These are phyloP conservation scores for Pseudohalonectria lignicola DNA, from an alignment of 2,329 filamentous ascomycete species.

Conservation along the genomic window DNA sequence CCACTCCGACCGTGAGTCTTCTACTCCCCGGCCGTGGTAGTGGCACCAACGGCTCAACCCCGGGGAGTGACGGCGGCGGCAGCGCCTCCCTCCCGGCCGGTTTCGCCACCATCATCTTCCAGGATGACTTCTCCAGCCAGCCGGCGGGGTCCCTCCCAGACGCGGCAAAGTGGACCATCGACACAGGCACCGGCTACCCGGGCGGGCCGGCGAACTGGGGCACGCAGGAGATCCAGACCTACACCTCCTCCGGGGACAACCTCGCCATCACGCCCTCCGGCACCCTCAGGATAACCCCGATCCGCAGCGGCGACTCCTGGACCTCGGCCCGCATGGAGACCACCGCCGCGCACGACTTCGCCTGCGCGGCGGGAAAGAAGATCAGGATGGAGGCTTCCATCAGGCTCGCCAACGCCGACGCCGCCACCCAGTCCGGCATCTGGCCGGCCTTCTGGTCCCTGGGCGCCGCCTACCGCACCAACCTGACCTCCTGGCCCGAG, in stretches of 20 bases:
- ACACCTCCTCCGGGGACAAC: conserved; percentile 28
- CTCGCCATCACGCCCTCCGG: conserved; percentile 23
- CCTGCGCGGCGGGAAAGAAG: conserved; percentile 18
- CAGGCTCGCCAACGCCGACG: conserved; percentile 19
- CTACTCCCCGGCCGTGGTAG: no score
- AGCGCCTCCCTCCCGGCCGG: conserved; percentile 7
- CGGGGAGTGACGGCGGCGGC: no score
- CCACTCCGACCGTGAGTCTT: no score
- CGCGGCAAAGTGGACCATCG: conserved; percentile 28
- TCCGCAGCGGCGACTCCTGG: conserved; percentile 21
- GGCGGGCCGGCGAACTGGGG: conserved; percentile 35
- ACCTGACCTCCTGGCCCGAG: conserved; percentile 27
- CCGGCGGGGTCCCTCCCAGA: conserved; percentile 20
- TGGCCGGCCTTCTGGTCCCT: conserved; percentile 37
- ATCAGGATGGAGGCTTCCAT: conserved; percentile 27
- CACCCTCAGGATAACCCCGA: conserved; percentile 23
- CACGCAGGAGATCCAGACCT: conserved; percentile 34
- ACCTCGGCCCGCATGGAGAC: conserved; percentile 34
- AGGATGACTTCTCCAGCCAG: conserved; percentile 15
- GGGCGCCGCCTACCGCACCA: conserved; percentile 23
- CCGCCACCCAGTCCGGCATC: conserved; percentile 22
- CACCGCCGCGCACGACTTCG: conserved; percentile 19
- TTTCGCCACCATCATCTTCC: conserved; percentile 9
- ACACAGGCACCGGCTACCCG: conserved; percentile 32
- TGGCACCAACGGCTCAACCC: no score